phyloP scores from a whole-genome alignment of 2,329 filamentous ascomycete genomes.

The Botrytis cinerea region DNA sequence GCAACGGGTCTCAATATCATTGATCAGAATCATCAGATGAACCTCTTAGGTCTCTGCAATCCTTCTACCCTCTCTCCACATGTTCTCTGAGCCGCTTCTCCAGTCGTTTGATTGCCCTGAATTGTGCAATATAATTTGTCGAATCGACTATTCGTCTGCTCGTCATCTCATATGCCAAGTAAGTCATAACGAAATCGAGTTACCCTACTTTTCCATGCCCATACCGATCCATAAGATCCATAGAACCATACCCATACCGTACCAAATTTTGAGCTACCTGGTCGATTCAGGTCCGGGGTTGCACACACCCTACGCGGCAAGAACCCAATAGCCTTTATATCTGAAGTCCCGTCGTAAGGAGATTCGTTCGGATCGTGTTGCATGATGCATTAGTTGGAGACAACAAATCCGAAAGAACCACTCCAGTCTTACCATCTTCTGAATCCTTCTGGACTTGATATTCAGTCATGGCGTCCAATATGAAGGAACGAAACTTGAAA shows the following conservation, averaged over 20 bases:
- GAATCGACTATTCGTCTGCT: not conserved
- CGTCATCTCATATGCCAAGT: conserved; percentile 18
- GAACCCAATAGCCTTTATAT: conserved; percentile 25
- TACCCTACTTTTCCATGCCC: not conserved
- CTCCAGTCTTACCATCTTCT: conserved; percentile 13
- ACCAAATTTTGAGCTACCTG: conserved; percentile 11
- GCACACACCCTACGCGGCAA: conserved; percentile 21
- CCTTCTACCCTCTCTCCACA: conserved; percentile 20
- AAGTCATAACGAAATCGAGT: conserved; percentile 20
- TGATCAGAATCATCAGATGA: conserved; percentile 15
- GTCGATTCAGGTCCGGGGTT: conserved; percentile 18
- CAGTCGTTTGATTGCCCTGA: conserved; percentile 8
- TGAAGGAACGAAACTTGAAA: conserved; percentile 9
- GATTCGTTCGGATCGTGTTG: conserved; percentile 19
- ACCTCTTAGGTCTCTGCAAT: not conserved
- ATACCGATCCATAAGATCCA: conserved; percentile 9
- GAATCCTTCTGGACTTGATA: conserved; percentile 17
- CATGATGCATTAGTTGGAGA: conserved; percentile 26
- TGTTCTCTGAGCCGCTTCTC: not conserved
- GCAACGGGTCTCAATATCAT: conserved; percentile 18
- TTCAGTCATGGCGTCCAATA: conserved; percentile 22
- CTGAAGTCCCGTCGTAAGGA: conserved; percentile 16
- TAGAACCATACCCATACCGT: conserved; percentile 9
- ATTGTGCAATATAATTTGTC: not conserved
- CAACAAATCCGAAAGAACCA: conserved; percentile 22